Base-by-base conservation (phyloP, 768 basidiomycete species). In the Mycena galericulata region DNA sequence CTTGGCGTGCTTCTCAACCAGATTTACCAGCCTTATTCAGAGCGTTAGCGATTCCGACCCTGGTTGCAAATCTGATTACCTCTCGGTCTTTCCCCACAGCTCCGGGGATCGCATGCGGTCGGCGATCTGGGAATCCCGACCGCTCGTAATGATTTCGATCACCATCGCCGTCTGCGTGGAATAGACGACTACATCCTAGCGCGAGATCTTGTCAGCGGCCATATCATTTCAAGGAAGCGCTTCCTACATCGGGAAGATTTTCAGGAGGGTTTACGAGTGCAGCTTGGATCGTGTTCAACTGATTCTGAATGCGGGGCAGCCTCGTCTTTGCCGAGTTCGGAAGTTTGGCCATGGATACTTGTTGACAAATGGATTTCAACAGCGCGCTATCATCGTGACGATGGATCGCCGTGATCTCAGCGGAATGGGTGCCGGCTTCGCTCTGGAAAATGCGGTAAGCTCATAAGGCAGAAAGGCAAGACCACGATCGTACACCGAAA, bases 121-220 rank as follows among this genome's bases (percentile, higher is more conserved):
- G n/a, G 29, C 38, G 9, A 38, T n/a, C 22, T 63, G 34, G 17
- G 22, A 15, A n/a, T 63, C 51, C 40, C 62, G 50, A 10, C 20
- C 30, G 43, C 51, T 63, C 38, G 29, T 12, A 20, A 63, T 38
- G n/a, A 54, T 54, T 22, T 63, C 62, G 17, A 63, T n/a, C 7
- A 30, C 20, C 38, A 63, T 50, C 3, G 51, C 62, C 5, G 20
- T n/a, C 27, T 54, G 62, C 18, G 45, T 24, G 12, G 51, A 47
- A 29, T 53, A 63, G 27, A 63, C 50, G 15, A 63, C 36, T 3
- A 55, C 50, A n/a, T 41, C 62, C 51, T 63, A 27, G 7, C 6
- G 47, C 2, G 22, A 36, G 15, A 17, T 18, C 10, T 22, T 3
- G 20, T 12, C 1, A 15, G 10, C 18, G 34, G 24, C 4, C 1